Evolutionary conservation across 495 filamentous ascomycete species (phyloP).

Genomic region (Penicillium simplicissimum): DNA sequence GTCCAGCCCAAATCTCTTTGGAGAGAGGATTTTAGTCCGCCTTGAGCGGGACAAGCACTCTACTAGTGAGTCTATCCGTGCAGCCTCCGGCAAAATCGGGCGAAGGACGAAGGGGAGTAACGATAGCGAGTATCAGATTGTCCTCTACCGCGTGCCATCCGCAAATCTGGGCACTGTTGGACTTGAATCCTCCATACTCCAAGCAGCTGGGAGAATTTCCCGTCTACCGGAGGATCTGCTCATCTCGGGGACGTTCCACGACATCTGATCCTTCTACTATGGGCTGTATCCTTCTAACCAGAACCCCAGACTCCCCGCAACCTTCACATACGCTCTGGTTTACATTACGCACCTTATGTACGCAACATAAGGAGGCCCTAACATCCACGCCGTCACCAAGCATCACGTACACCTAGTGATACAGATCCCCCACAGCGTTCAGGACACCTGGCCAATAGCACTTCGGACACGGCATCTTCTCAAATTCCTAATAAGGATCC

Average conservation of each 20-base stretch:
- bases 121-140: background rate
- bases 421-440: background rate
- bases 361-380: background rate
- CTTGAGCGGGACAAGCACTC: background rate
- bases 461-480: conserved; percentile 4
- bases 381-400: background rate
- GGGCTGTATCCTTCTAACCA: background rate
- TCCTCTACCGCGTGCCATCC: background rate
- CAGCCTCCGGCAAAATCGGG: background rate
- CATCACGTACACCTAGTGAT: background rate
- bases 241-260: background rate
- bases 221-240: background rate
- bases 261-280: background rate
- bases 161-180: background rate
- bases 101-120: background rate
- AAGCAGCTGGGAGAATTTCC: background rate
- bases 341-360: background rate
- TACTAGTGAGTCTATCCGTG: background rate
- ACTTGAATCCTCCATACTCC: background rate
- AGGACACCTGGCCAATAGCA: conserved; percentile 5
- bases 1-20: background rate
- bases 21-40: background rate
- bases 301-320: background rate
- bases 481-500: background rate
- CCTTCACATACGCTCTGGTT: background rate